Conservation (phyloP, 345 rosid species). For the Geranium brycei region DNA sequence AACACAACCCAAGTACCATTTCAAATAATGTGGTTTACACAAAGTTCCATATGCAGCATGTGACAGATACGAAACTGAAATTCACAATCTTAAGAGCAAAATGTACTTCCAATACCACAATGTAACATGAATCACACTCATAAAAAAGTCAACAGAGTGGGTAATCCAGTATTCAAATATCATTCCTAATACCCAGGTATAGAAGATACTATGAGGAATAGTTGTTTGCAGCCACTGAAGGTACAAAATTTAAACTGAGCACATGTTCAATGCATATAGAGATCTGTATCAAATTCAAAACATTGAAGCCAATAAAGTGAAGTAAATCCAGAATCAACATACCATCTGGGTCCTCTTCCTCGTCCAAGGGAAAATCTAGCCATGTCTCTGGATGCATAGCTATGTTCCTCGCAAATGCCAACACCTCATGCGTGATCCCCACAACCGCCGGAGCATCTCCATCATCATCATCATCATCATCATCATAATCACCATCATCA, state of each 20-base stretch:
- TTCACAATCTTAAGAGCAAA: no score
- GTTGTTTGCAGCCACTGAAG: no score
- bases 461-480: constrained; percentile 16
- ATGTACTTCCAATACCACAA: no score
- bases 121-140: no score
- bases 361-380: constrained; percentile 90
- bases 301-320: not conserved
- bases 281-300: not conserved
- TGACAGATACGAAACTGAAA: no score
- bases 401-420: constrained; percentile 74
- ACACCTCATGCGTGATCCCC: constrained; percentile 77
- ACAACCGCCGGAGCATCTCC: constrained; percentile 24
- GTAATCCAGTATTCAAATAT: no score
- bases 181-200: no score
- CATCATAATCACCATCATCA: constrained; percentile 17
- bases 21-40: no score
- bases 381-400: constrained; percentile 94
- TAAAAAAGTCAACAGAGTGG: no score
- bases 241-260: not conserved
- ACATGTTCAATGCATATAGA: not conserved
- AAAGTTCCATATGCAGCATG: no score
- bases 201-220: no score
- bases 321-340: constrained; percentile 8
- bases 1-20: no score
- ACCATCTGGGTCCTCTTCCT: constrained; percentile 79